Evolutionary conservation across 257 asterid species (phyloP).

Genomic region (Petunia axillaris): DNA sequence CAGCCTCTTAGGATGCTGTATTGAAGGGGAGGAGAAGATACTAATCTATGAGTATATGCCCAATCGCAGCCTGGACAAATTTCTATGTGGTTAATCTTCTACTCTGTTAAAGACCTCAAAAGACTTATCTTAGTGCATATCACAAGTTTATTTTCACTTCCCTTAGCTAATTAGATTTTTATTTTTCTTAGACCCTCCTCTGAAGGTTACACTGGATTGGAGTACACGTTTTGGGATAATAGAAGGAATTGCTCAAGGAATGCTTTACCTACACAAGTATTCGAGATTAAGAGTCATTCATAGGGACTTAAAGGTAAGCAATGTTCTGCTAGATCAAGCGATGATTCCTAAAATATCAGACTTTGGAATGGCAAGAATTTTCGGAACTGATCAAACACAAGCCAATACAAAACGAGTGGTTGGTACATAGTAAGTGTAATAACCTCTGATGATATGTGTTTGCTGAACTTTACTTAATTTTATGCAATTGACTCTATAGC

Average conservation of each 20-base stretch:
- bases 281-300: no score
- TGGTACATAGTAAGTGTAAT: slow-evolving; percentile 19
- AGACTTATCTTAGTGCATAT: no score
- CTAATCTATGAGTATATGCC: slow-evolving; percentile 10
- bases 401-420: background rate
- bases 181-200: background rate
- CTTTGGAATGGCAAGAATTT: background rate
- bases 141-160: no score
- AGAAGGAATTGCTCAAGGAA: background rate
- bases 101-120: background rate
- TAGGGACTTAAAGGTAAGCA: background rate
- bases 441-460: background rate
- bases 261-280: no score
- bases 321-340: background rate
- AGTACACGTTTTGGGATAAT: background rate
- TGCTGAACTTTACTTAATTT: background rate
- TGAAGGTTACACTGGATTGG: background rate
- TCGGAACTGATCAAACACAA: background rate
- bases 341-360: slow-evolving; percentile 6
- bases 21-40: background rate
- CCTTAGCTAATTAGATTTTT: background rate
- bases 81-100: background rate
- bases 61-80: background rate
- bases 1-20: background rate
- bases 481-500: background rate